Percentiles rank a stretch among this genome's conserved stretches.
These are phyloP conservation scores for Aspergillus aculeatus DNA, from an alignment of 2,329 filamentous ascomycete species.

Conservation along the genomic window DNA sequence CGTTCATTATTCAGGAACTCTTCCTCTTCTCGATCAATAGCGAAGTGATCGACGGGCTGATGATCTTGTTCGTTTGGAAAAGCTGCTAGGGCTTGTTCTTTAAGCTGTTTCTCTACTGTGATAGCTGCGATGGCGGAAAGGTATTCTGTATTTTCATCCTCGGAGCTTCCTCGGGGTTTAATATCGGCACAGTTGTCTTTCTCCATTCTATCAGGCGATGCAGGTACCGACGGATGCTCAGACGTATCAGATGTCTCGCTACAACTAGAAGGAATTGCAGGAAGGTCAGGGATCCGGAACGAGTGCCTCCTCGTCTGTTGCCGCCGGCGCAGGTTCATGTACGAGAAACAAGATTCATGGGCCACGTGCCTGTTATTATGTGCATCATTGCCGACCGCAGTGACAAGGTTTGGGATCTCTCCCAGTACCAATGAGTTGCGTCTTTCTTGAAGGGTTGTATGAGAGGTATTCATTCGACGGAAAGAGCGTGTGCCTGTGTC, in stretches of 20 bases:
- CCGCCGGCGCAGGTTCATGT: neutral
- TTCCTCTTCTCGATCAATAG: conserved; percentile 42
- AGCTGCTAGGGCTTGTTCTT: conserved; percentile 58
- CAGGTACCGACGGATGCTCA: neutral
- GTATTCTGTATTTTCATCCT: conserved; percentile 73
- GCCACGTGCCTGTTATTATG: neutral
- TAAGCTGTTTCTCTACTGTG: conserved; percentile 75
- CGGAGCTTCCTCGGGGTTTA: conserved; percentile 57
- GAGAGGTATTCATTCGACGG: neutral
- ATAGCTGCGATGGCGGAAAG: conserved; percentile 76
- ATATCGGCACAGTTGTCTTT: conserved; percentile 25
- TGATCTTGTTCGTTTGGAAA: conserved; percentile 51
- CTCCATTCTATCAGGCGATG: conserved; percentile 32
- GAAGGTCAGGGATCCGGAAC: neutral
- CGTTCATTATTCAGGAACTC: conserved; percentile 34
- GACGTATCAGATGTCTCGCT: neutral
- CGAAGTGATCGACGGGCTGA: conserved; percentile 49
- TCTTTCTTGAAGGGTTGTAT: neutral
- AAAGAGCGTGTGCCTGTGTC: neutral
- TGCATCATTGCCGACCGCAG: neutral
- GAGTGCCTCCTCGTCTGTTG: neutral
- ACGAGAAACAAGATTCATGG: neutral
- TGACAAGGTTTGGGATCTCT: neutral
- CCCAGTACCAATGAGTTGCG: neutral
- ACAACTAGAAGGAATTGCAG: neutral